These are phyloP conservation scores for Wickerhamomyces sp. DNA, from an alignment of 1,139 yeast genomes.

Conservation along the genomic window DNA sequence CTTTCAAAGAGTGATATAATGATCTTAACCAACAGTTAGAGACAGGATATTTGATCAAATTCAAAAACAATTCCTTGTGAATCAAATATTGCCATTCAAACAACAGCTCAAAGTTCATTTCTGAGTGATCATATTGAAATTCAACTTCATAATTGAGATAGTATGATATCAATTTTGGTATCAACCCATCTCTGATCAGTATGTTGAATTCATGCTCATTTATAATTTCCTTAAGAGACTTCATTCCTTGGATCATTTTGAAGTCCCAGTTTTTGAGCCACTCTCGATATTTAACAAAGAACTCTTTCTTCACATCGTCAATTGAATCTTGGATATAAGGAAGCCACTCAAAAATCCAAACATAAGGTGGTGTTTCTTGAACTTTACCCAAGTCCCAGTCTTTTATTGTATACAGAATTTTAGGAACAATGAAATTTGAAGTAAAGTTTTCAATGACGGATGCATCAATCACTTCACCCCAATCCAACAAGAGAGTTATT, in stretches of 20 bases:
- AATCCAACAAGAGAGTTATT: slow-evolving; percentile 35
- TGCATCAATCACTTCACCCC: slow-evolving; percentile 36
- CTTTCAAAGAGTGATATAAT: slow-evolving; percentile 21
- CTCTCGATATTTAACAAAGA: slow-evolving; percentile 29
- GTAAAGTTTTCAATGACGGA: slow-evolving; percentile 29
- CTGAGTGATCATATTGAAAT: slow-evolving; percentile 4
- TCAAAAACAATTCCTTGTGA: slow-evolving; percentile 13
- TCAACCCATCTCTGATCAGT: slow-evolving; percentile 24
- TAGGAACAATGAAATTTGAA: slow-evolving; percentile 31
- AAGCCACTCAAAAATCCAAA: slow-evolving; percentile 45
- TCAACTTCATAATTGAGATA: slow-evolving; percentile 12
- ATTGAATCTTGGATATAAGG: slow-evolving; percentile 27
- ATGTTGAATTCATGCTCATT: slow-evolving; percentile 28
- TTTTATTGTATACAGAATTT: slow-evolving; percentile 29
- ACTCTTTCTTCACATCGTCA: slow-evolving; percentile 23
- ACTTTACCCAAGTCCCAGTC: slow-evolving; percentile 29
- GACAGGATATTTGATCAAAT: slow-evolving; percentile 26
- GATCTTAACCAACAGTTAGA: slow-evolving; percentile 19
- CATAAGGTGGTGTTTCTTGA: slow-evolving; percentile 26
- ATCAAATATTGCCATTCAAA: slow-evolving; percentile 24
- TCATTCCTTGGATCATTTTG: slow-evolving; percentile 28
- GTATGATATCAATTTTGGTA: slow-evolving; percentile 29
- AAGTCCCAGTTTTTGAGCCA: slow-evolving; percentile 34
- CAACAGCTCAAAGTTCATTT: slow-evolving; percentile 15
- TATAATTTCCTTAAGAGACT: slow-evolving; percentile 34